Evolutionary conservation across 768 basidiomycete species (phyloP).

Genomic region (Tylopilus balloui): DNA sequence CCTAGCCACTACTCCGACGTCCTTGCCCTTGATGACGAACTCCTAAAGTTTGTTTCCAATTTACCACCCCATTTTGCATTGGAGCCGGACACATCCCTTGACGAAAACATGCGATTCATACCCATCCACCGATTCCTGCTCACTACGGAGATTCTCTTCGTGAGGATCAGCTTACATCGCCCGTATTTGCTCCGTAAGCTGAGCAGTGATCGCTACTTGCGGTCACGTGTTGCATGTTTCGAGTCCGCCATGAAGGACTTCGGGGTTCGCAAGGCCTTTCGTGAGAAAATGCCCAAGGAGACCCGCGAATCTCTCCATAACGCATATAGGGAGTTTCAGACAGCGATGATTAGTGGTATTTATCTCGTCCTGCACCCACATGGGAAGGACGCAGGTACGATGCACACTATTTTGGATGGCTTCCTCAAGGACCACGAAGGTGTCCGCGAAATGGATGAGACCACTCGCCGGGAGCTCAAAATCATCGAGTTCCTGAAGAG

Average conservation of each 20-base stretch:
- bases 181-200: constrained; percentile 80
- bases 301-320: constrained; percentile 69
- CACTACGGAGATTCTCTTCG: constrained; percentile 84
- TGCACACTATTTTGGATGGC: constrained; percentile 76
- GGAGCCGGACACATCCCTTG: constrained; percentile 73
- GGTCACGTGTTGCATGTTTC: constrained; percentile 83
- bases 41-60: constrained; percentile 67
- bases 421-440: constrained; percentile 60
- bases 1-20: constrained; percentile 83
- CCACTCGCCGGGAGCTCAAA: constrained; percentile 75
- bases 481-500: constrained; percentile 78
- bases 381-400: constrained; percentile 60
- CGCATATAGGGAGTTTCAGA: constrained; percentile 83
- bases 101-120: constrained; percentile 59
- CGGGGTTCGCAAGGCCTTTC: constrained; percentile 67
- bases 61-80: constrained; percentile 78
- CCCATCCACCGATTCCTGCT: constrained; percentile 85
- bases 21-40: constrained; percentile 73
- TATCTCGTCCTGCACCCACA: constrained; percentile 77
- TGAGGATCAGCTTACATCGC: constrained; percentile 78
- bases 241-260: constrained; percentile 89
- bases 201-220: constrained; percentile 72
- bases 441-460: constrained; percentile 69
- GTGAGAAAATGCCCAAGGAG: constrained; percentile 56
- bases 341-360: constrained; percentile 86